phyloP scores from a whole-genome alignment of 768 basidiomycete species.

The Hericium rajendrae region DNA sequence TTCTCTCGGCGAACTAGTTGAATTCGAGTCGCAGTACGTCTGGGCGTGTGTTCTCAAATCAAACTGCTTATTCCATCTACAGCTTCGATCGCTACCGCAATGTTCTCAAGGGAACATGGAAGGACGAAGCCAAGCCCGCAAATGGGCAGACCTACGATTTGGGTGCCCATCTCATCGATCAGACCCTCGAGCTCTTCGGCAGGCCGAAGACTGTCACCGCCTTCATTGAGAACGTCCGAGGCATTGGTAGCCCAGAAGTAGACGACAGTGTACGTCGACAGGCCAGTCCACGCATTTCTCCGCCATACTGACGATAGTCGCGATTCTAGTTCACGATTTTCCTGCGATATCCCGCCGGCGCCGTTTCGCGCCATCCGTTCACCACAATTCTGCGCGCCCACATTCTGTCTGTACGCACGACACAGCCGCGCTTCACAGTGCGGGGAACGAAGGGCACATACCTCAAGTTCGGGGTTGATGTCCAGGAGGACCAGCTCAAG shows the following conservation, averaged over 20 bases:
- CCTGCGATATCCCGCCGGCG: constrained; percentile 24
- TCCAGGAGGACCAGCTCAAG: constrained; percentile 72
- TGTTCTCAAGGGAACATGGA: constrained; percentile 66
- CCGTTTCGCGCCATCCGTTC: constrained; percentile 40
- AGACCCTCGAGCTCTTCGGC: constrained; percentile 68
- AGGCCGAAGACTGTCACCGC: constrained; percentile 59
- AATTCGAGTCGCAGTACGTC: constrained; percentile 69
- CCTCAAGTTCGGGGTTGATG: constrained; percentile 67
- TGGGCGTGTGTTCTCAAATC: neutral
- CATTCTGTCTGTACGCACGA: constrained; percentile 54
- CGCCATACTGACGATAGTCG: constrained; percentile 40
- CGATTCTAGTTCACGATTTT: constrained; percentile 18
- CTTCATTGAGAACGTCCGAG: constrained; percentile 59
- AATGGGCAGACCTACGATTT: constrained; percentile 69
- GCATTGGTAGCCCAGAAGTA: constrained; percentile 51
- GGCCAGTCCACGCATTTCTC: constrained; percentile 22
- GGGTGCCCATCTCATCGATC: constrained; percentile 75
- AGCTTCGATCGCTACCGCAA: constrained; percentile 73
- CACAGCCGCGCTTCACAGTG: constrained; percentile 63
- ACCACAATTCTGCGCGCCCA: constrained; percentile 61
- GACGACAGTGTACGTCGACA: constrained; percentile 48
- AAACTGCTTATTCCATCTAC: neutral
- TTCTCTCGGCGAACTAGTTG: constrained; percentile 51
- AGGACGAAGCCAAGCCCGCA: constrained; percentile 54
- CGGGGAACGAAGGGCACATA: constrained; percentile 66